These are phyloP conservation scores for Aspergillus carbonarius DNA, from an alignment of 2,329 filamentous ascomycete genomes.

Conservation along the genomic window DNA sequence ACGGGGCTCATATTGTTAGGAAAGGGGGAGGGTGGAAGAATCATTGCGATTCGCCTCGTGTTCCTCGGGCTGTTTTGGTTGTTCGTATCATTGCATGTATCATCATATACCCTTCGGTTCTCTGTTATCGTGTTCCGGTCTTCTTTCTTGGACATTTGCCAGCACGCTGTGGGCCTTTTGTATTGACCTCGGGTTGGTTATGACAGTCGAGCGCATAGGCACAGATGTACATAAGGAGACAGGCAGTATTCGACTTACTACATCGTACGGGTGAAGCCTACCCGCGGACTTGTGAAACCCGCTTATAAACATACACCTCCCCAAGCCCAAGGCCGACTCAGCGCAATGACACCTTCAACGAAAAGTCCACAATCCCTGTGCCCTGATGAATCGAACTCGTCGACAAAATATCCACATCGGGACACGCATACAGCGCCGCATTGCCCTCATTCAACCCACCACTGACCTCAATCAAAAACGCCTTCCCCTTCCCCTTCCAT, in stretches of 20 bases:
- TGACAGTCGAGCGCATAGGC: neutral
- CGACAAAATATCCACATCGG: slow-evolving; percentile 91
- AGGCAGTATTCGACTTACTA: neutral
- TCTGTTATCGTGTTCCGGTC: slow-evolving; percentile 13
- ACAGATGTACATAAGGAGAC: slow-evolving; percentile 3
- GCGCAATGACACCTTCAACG: slow-evolving; percentile 71
- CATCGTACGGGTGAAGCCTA: too few species aligned
- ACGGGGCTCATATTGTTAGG: neutral
- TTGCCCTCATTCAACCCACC: slow-evolving; percentile 86
- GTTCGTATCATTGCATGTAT: slow-evolving; percentile 7
- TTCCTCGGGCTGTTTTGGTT: neutral
- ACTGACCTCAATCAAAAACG: slow-evolving; percentile 85
- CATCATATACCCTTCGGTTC: slow-evolving; percentile 13
- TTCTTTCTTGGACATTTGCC: neutral
- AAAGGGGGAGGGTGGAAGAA: too few species aligned
- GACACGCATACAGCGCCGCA: slow-evolving; percentile 68
- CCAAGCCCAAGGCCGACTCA: slow-evolving; percentile 14
- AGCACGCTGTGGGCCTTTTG: neutral
- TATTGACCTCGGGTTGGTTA: neutral
- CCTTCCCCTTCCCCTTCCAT: slow-evolving; percentile 70
- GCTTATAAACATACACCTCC: neutral
- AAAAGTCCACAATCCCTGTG: slow-evolving; percentile 91
- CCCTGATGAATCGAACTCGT: slow-evolving; percentile 97
- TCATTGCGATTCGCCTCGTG: neutral
- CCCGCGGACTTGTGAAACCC: too few species aligned